Base-by-base conservation (phyloP, 257 asterid genomes). In the Solanum sejunctum region DNA sequence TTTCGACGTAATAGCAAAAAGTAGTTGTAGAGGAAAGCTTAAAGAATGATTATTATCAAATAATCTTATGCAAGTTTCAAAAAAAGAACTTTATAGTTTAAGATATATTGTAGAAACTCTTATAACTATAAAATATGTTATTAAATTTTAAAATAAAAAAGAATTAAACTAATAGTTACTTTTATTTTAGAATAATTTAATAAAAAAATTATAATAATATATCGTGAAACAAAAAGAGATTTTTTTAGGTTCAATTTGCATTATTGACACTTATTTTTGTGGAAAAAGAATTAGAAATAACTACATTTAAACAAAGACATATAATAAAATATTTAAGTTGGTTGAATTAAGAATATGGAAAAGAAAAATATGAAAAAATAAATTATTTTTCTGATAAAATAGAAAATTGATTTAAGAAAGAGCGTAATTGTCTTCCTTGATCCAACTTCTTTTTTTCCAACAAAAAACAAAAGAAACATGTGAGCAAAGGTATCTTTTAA, bases 51-150 rank as follows among this genome's bases (percentile, higher is more conserved):
- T 57, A 11, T 57, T 58, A 20, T 20, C 11, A 58, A 9, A 57
- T 8, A 9, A 0, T 58, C 3, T 20, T 6, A 58, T 0, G 10
- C 7, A 0, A 57, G 18, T 8, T 18, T 55, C 20, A 58, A 20
- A 1, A 58, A 20, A 36, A 36, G 39, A 36, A 36, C 39, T 36
- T 36, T 36, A 36, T 3, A 36, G 39, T 36, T 36, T 36, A 4
- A 4, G 41, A 36, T 36, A 36, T 36, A 36, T 36, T 4, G 41
- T 36, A 5, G 6, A 36, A 36, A 4, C 6, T 36, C 6, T 36
- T 36, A 36, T 4, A 3, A 36, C 6, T 36, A 36, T 3, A 36
- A 36, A 36, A 36, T 36, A 36, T 36, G 6, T 4, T 36, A 36
- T 4, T 36, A 5, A 36, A 36, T 36, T 36, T 36, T 47, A 10